Base-by-base conservation (phyloP, 495 filamentous ascomycete genomes). In the Penicillium subrubescens region DNA sequence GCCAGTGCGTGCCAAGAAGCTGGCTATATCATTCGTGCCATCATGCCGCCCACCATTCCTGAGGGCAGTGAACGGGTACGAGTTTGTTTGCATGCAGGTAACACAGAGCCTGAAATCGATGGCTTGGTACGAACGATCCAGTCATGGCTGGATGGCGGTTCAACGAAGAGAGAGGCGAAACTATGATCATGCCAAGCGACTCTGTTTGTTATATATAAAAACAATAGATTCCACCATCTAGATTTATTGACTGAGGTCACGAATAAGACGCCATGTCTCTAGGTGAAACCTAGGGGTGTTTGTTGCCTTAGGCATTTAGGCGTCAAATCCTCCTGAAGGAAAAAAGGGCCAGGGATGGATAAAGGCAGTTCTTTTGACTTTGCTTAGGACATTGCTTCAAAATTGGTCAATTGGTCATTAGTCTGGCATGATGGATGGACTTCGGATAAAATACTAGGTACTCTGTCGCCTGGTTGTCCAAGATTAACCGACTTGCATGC, bases 31-130 rank as follows among this genome's bases (percentile, higher is more conserved):
- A 75, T 79, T 7, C 76, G 77, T 25, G 76, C 82, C 8, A 83
- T 86, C 62, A 81, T 82, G 75, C 71, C 79, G 46, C 82, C 84
- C 0, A 79, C 80, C 0, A 77, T 86, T 3, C 82, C 83, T 0
- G 75, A 74, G 17, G 82, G 82, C 6, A 74, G 74, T 63, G 78
- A 81, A 46, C 76, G 83, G 1, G 78, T 86, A n/a, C 70, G 83
- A 7, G 74, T 86, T 2, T 82, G 82, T 62, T 67, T 84, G 60
- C 83, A 86, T 71, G 76, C 82, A 0, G 76, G 72, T 1, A 84
- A 86, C 64, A 82, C 82, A 8, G 68, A 78, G 35, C 70, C 73
- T 25, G 74, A 85, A 51, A 75, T 84, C n/a, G 80, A 85, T 41
- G 68, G 65, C 2, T 63, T 84, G 21, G 74, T 78, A 1, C 67